These are phyloP conservation scores for Arxiozyma slooffiae DNA, from an alignment of 1,139 yeast genomes.

Conservation along the genomic window DNA sequence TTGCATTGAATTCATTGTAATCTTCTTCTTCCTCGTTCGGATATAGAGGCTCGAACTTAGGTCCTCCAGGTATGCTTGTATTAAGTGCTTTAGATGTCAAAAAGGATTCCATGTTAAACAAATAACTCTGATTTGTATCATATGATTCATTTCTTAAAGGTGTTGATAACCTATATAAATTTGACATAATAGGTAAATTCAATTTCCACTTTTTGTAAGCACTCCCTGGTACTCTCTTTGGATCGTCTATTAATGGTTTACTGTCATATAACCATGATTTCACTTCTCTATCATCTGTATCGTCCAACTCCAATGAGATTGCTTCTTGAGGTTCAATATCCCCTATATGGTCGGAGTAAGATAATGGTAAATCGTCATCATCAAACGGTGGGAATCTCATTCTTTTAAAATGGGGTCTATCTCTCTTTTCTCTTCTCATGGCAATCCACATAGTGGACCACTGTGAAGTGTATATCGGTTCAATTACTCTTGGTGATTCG, in stretches of 20 bases:
- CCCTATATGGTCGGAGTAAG: conserved; percentile 71
- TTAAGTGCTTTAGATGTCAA: conserved; percentile 87
- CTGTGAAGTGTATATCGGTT: conserved; percentile 84
- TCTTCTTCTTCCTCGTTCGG: conserved; percentile 68
- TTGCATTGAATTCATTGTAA: conserved; percentile 78
- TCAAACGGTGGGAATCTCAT: conserved; percentile 94
- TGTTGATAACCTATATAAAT: conserved; percentile 53
- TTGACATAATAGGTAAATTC: conserved; percentile 51
- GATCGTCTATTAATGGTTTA: conserved; percentile 58
- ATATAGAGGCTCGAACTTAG: conserved; percentile 85
- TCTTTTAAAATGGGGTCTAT: conserved; percentile 78
- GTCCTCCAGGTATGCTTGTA: conserved; percentile 87
- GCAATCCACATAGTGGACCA: conserved; percentile 92
- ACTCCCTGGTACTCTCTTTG: conserved; percentile 49
- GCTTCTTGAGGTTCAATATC: conserved; percentile 64
- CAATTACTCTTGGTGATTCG: conserved; percentile 84
- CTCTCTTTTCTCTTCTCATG: conserved; percentile 91
- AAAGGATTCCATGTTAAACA: conserved; percentile 70
- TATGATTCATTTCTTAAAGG: conserved; percentile 52
- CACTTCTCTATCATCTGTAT: conserved; percentile 48
- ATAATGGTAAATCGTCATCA: conserved; percentile 90
- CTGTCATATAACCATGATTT: conserved; percentile 75
- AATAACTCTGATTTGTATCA: conserved; percentile 51
- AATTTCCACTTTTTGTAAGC: conserved; percentile 70
- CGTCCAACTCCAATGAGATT: conserved; percentile 54